Percentiles rank a stretch among this genome's conserved stretches.
Evolutionary conservation across 129 eudicot species (phyloP).

Genomic region (Chrysanthemum lavandulifolium): DNA sequence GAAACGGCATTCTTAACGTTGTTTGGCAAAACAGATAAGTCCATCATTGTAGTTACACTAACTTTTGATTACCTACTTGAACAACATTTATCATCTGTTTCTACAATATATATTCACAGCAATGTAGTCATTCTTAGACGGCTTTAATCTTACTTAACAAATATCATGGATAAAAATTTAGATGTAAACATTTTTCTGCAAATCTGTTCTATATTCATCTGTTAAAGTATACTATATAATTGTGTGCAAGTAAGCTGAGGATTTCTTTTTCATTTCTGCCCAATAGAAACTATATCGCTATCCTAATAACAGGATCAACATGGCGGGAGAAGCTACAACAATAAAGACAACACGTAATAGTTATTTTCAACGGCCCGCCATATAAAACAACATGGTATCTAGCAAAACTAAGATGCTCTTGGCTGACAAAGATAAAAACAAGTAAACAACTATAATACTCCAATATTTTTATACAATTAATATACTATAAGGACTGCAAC

Average conservation of each 20-base stretch:
- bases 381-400: conserved; percentile 9
- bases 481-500: conserved; percentile 15
- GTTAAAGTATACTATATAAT: background rate
- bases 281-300: background rate
- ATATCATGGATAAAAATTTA: conserved; percentile 9
- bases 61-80: too few species aligned
- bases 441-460: too few species aligned
- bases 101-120: too few species aligned
- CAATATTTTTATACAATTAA: background rate
- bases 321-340: background rate
- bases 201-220: conserved; percentile 2
- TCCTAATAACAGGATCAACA: conserved; percentile 1
- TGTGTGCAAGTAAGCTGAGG: background rate
- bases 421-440: conserved; percentile 5
- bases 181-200: background rate
- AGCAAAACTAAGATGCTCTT: conserved; percentile 10
- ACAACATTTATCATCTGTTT: too few species aligned
- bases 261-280: background rate
- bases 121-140: too few species aligned
- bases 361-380: too few species aligned
- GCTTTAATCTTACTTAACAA: background rate
- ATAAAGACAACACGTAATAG: background rate
- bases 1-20: too few species aligned
- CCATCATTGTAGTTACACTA: too few species aligned
- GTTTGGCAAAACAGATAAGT: too few species aligned